Base-by-base conservation (phyloP, 768 basidiomycete species). In the Phanerodontia chrysosporium region DNA sequence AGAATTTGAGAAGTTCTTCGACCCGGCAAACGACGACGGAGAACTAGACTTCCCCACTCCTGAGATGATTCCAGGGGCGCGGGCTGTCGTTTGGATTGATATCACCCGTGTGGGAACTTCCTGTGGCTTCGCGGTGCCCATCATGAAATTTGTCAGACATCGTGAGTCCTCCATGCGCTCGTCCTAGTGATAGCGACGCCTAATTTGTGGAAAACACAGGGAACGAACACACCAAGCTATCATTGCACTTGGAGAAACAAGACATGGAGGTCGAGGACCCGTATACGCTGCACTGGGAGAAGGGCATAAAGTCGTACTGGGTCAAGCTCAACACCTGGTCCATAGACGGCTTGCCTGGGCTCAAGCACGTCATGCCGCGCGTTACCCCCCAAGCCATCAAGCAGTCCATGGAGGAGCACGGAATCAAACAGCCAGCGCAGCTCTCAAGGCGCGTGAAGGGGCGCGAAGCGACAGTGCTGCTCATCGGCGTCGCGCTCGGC, bases 341-440 rank as follows among this genome's bases (percentile, higher is more conserved):
- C 22, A 56, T 60, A 22, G 59, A 60, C 49, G 59, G 59, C n/a
- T 39, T 60, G 9, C 59, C 59, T 10, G 59, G 59, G 6, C 42
- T 60, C 30, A 60, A 51, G 39, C 42, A 46, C 16, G 36, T 27
- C 24, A 18, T 51, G 5, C 42, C 53, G 32, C 29, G 49, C 8
- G 22, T 45, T 2, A 51, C n/a, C 27, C 9, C 13, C n/a, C 53
- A 55, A n/a, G 29, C 22, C 18, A 56, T 60, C 35, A 39, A 25
- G 32, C 28, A 55, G 54, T 22, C 46, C 22, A 60, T 60, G 59
- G 30, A 45, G 35, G 21, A 56, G 29, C 22, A 44, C 10, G 59
- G 59, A 13, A 24, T 60, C 22, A 30, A 44, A 30, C 55, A 21
- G 16, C 44, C 44, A 21, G 12, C 9, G 42, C 24, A 45, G 55